Evolutionary conservation across 768 basidiomycete genomes (phyloP).

Genomic region (Russula compacta): DNA sequence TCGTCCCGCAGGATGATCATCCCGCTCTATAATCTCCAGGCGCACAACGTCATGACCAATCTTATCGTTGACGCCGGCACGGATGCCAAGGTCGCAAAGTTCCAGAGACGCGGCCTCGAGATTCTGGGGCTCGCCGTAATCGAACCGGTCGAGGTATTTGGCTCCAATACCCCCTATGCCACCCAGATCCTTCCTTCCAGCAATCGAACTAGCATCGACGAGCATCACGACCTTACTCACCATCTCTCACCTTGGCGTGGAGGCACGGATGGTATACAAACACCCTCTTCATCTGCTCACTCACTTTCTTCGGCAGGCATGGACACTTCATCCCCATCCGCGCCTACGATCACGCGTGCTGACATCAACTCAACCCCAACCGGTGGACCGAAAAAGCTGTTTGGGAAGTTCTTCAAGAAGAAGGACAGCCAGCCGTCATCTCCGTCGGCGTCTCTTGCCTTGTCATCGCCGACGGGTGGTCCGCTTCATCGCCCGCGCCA

Average conservation of each 20-base stretch:
- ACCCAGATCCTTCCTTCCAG: conserved; percentile 16
- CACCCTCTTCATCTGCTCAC: conserved; percentile 17
- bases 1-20: conserved; percentile 65
- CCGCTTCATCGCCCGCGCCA: conserved; percentile 9
- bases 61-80: conserved; percentile 74
- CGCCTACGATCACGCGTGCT: conserved; percentile 21
- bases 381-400: conserved; percentile 47
- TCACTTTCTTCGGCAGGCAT: conserved; percentile 17
- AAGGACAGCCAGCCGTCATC: conserved; percentile 28
- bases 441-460: conserved; percentile 5
- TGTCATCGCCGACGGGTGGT: conserved; percentile 1
- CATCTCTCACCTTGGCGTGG: neutral
- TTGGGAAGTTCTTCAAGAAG: conserved; percentile 65
- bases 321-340: conserved; percentile 13
- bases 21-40: conserved; percentile 79
- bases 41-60: conserved; percentile 82
- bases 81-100: conserved; percentile 64
- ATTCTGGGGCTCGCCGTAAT: conserved; percentile 68
- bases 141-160: conserved; percentile 73
- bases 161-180: conserved; percentile 22
- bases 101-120: conserved; percentile 63
- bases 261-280: conserved; percentile 7
- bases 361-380: conserved; percentile 24
- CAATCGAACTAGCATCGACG: conserved; percentile 28
- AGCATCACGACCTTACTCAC: neutral